Base-by-base conservation (phyloP, 495 filamentous ascomycete species). In the Penicillium waksmanii region DNA sequence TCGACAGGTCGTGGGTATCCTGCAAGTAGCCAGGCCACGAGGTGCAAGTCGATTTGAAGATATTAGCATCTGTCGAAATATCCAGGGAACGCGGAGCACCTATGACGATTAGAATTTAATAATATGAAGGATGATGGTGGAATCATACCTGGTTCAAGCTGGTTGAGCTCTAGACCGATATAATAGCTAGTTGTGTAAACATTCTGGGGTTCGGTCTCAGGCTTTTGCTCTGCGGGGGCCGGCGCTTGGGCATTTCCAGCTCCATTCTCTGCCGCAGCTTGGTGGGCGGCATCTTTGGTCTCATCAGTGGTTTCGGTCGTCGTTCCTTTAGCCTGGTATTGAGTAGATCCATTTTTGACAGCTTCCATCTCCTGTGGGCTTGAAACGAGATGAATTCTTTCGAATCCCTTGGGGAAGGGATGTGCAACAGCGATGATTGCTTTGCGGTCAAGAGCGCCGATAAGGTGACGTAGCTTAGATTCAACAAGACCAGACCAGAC, bases 401-500 rank as follows among this genome's bases (percentile, higher is more conserved):
- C 89, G 66, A 96, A 97, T 1, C 90, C 90, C 66, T 97, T 96
- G 58, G 90, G 94, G 78, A 93, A 98, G 0, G 93, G 92, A 60
- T 94, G 93, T 0, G 93, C 93, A 21, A 96, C 80, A 35, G 85
- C 85, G 57, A 98, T 89, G 6, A 87, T 88, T 42, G 89, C 80
- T 44, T 85, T 81, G 42, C 75, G 70, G 66, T 97, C 95, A 23
- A 98, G 80, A 12, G 87, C 90, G 43, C 84, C 82, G 19, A 96
- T 90, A 21, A 98, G 82, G 52, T 91, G 78, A 49, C 95, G 87
- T 40, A 98, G 82, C 72, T 92, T 97, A 5, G 95, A 98, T 74
- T 97, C 91, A 8, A 98, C 90, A 35, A 91, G 85, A 9, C 95
- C 94, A 33, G 91, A 92, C 92, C 95, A 98, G 35, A 86, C 81